Base-by-base conservation (phyloP, 495 filamentous ascomycete genomes). In the Evernia prunastri region DNA sequence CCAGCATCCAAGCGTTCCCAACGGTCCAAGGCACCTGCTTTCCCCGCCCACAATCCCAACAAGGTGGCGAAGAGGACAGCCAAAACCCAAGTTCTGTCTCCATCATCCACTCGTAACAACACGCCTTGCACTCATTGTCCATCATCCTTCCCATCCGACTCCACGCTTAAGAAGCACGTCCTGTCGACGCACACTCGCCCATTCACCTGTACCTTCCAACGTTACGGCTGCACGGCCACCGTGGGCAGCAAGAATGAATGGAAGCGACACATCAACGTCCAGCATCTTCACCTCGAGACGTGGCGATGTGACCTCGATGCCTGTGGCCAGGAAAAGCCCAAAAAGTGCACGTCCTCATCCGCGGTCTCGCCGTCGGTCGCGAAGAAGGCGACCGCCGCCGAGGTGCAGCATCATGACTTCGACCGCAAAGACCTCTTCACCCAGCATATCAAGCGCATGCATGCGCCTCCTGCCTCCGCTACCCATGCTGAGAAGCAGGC, bases 181-280 rank as follows among this genome's bases (percentile, higher is more conserved):
- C 49, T 66, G 29, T 60, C 68, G 3, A 58, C 59, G 1, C 78
- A 84, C 60, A 81, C 79, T 3, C 86, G 89, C 5, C 86, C 87
- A 0, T 96, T 92, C 72, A 76, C 80, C 56, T 97, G 93, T 77
- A 87, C 88, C 63, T 93, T 96, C 75, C 74, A 84, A 17, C 86
- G 84, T 60, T 95, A 93, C 64, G 89, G 87, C n/a, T 98, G 94
- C 72, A 72, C 72, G 10, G 91, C 89, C 68, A 91, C 85, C 0
- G 97, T 98, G 70, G 86, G 86, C 13, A 92, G 89, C 42, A 96
- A 96, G 73, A 96, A 96, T 69, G 94, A 98, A 73, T 97, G 93
- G 93, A 95, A 97, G 73, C 86, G 93, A 1, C 93, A 97, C 72
- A 86, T 95, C 68, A 76, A 76, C 37, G 88, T 88, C 3, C 88